A percentile compares a stretch with the other conserved stretches of the same genome.
Evolutionary conservation across 2,329 filamentous ascomycete species (phyloP).

Genomic region (Leptodontidium sp.): DNA sequence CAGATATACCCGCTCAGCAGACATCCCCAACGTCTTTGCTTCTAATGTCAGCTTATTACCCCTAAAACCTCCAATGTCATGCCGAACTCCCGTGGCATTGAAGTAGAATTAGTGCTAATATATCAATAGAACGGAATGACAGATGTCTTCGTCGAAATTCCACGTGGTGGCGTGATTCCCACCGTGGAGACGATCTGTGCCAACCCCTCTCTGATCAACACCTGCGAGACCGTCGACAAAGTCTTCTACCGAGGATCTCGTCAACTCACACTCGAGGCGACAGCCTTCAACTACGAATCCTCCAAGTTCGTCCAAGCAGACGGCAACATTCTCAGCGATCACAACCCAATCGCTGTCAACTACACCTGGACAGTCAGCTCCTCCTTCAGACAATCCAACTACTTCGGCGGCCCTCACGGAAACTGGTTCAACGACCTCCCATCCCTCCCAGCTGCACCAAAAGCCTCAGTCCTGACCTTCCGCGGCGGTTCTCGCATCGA

Average conservation of each 20-base stretch:
- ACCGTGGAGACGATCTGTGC: conserved; percentile 55
- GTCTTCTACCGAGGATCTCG: conserved; percentile 61
- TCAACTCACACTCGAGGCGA: conserved; percentile 57
- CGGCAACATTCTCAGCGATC: conserved; percentile 66
- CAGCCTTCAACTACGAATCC: conserved; percentile 62
- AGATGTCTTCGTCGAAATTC: conserved; percentile 67
- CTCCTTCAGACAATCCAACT: conserved; percentile 54
- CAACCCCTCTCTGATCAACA: conserved; percentile 62
- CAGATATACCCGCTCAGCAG: conserved; percentile 65
- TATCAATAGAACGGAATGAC: conserved; percentile 60
- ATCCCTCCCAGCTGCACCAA: conserved; percentile 47
- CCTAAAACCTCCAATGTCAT: background rate
- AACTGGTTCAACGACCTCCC: conserved; percentile 64
- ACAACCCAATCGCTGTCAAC: conserved; percentile 69
- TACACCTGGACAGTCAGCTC: conserved; percentile 55
- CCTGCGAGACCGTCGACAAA: conserved; percentile 74
- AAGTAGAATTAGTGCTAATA: conserved; percentile 42
- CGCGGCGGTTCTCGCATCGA: conserved; percentile 59
- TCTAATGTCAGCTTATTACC: conserved; percentile 24
- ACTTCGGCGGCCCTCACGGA: conserved; percentile 58
- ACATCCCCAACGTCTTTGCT: conserved; percentile 61
- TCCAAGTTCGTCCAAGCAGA: conserved; percentile 63
- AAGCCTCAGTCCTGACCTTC: conserved; percentile 52
- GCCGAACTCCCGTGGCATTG: background rate
- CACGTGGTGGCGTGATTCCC: conserved; percentile 57